Percentiles rank a stretch among this genome's conserved stretches.
phyloP scores from a whole-genome alignment of 2,329 filamentous ascomycete genomes.

The Botrytis byssoidea region DNA sequence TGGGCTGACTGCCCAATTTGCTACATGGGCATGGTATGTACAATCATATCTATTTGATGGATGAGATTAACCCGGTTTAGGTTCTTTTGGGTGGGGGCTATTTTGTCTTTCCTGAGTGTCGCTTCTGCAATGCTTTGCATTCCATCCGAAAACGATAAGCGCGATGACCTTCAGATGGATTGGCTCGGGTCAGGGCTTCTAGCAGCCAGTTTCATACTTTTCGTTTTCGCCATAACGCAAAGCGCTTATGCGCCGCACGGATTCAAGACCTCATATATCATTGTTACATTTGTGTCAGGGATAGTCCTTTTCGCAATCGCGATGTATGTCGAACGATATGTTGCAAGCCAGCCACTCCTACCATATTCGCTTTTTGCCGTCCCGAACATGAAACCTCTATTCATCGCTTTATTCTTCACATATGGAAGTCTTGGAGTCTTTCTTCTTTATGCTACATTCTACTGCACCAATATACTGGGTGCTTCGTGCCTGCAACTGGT shows the following conservation, averaged over 20 bases:
- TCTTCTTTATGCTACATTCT: constrained; percentile 66
- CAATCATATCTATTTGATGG: neutral
- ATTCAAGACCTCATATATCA: constrained; percentile 70
- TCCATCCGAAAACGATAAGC: constrained; percentile 45
- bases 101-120: constrained; percentile 49
- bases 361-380: constrained; percentile 66
- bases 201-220: constrained; percentile 61
- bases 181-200: constrained; percentile 61
- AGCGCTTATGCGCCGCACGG: constrained; percentile 64
- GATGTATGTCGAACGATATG: constrained; percentile 71
- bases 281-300: constrained; percentile 61
- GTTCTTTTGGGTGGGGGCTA: constrained; percentile 61
- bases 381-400: constrained; percentile 64
- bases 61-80: constrained; percentile 2
- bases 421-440: constrained; percentile 68
- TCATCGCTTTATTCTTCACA: constrained; percentile 58
- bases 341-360: constrained; percentile 64
- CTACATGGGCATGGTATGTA: constrained; percentile 60
- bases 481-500: constrained; percentile 55
- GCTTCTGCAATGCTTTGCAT: constrained; percentile 49
- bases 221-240: constrained; percentile 72
- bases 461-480: constrained; percentile 55
- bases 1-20: constrained; percentile 57
- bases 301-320: constrained; percentile 55
- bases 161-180: constrained; percentile 58